A percentile compares a stretch with the other conserved stretches of the same genome.
These are phyloP conservation scores for Lactarius akahatsu DNA, from an alignment of 768 basidiomycete genomes.

Conservation along the genomic window DNA sequence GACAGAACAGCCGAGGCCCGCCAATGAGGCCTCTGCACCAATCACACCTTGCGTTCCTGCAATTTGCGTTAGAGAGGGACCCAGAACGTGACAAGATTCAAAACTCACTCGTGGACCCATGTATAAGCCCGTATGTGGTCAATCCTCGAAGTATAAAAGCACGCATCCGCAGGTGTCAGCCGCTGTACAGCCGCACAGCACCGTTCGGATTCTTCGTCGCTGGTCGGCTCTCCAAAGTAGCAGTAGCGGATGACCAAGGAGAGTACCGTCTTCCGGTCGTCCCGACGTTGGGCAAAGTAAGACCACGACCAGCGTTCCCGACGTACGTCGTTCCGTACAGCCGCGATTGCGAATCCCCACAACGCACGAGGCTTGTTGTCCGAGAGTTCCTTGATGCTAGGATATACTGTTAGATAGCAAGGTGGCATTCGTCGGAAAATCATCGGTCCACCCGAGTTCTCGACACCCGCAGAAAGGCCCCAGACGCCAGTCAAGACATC, in stretches of 20 bases:
- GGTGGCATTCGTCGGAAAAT: slow-evolving; percentile 33
- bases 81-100: neutral
- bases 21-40: slow-evolving; percentile 33
- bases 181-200: slow-evolving; percentile 25
- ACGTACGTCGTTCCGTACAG: slow-evolving; percentile 31
- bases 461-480: neutral
- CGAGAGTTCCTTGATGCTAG: slow-evolving; percentile 31
- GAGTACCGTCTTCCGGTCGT: slow-evolving; percentile 32
- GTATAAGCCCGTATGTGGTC: slow-evolving; percentile 28
- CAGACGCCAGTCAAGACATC: slow-evolving; percentile 18
- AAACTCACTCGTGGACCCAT: slow-evolving; percentile 29
- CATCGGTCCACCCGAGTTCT: slow-evolving; percentile 14
- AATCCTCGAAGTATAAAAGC: slow-evolving; percentile 32
- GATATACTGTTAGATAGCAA: slow-evolving; percentile 31
- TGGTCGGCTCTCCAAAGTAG: slow-evolving; percentile 29
- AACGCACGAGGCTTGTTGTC: slow-evolving; percentile 33
- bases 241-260: slow-evolving; percentile 31
- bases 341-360: slow-evolving; percentile 37
- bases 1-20: slow-evolving; percentile 36
- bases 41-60: slow-evolving; percentile 31
- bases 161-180: slow-evolving; percentile 32
- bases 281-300: slow-evolving; percentile 36
- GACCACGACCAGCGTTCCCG: slow-evolving; percentile 34
- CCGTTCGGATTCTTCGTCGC: slow-evolving; percentile 27
- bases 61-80: neutral